Percentiles rank a stretch among this genome's conserved stretches.
phyloP scores from a whole-genome alignment of 2,329 filamentous ascomycete genomes.

The Cercospora citrullina region DNA sequence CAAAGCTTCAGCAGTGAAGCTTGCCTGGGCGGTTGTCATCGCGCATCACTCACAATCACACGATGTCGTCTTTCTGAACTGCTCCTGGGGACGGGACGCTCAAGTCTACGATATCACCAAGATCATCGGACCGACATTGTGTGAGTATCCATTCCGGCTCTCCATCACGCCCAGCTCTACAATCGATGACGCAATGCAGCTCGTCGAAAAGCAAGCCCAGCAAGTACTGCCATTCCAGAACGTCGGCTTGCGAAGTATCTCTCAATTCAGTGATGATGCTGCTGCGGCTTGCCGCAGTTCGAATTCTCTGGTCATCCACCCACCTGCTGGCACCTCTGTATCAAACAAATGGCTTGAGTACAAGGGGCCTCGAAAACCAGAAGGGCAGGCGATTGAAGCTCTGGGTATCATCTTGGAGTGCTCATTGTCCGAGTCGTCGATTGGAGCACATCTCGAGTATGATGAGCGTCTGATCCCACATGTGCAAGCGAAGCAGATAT shows the following conservation, averaged over 20 bases:
- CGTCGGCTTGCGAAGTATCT: not conserved
- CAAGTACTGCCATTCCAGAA: not conserved
- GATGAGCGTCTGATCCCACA: not conserved
- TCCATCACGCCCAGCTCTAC: not conserved
- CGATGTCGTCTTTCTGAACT: not conserved
- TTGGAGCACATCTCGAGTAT: not conserved
- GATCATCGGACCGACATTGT: not conserved
- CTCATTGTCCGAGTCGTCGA: not conserved
- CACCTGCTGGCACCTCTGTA: not conserved
- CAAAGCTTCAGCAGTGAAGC: not conserved
- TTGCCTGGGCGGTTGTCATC: not conserved
- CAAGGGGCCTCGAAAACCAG: not conserved
- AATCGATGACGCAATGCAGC: not conserved
- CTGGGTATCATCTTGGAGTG: not conserved
- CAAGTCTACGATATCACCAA: not conserved
- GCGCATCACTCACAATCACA: not conserved
- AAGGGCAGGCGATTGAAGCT: not conserved
- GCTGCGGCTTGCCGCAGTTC: not conserved
- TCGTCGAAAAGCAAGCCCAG: not conserved
- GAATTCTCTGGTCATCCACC: not conserved
- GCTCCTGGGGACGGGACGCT: not conserved
- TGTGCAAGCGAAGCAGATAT: not conserved
- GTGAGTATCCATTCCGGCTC: not conserved
- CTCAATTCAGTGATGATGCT: not conserved
- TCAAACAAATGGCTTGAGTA: not conserved